Base-by-base conservation (phyloP, 108 stramenopile species). In the Stephanodiscus triporus region DNA sequence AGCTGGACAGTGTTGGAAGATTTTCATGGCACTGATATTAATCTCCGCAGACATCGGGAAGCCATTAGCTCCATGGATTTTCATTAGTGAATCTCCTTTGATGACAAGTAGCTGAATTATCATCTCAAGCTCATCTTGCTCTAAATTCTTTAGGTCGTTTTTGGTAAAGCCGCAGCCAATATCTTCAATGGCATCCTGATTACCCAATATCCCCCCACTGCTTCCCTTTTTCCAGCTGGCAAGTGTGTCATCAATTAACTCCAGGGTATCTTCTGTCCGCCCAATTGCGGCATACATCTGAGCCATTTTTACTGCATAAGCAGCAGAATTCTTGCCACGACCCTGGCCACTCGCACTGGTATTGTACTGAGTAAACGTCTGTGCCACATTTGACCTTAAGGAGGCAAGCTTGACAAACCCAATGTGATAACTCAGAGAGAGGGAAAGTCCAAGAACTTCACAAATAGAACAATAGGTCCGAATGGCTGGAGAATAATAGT, bases 211-310 rank as follows among this genome's bases (percentile, higher is more conserved):
- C 27, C 29, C 63, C 43, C 57, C 45, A 16, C 51, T 65, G 8
- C 66, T 72, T 8, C 54, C 64, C 20, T 29, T 34, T 26, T 65
- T 72, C 62, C 70, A 78, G 22, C 56, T 23, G 32, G 48, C 49
- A 2, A 78, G 71, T 22, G 70, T 72, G 37, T 78, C 77, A 9
- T 78, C 77, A 3, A 78, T 51, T 0, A 78, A 42, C 38, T 72
- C 42, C 8, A 78, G 24, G 8, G 71, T 66, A 23, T 78, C 71
- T 24, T 78, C 77, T 14, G 37, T 51, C 42, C 64, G 32, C 13
- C 77, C 77, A 2, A 78, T 78, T 38, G 72, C 72, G 20, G 51
- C 22, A 32, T 78, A 78, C 77, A 78, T 78, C 37, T 78, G 71
- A 16, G 71, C 71, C 77, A 78, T 78, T 49, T 62, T 64, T 10